Conservation (phyloP, 176 grass and related monocot genomes). For the Raddia guianensis region DNA sequence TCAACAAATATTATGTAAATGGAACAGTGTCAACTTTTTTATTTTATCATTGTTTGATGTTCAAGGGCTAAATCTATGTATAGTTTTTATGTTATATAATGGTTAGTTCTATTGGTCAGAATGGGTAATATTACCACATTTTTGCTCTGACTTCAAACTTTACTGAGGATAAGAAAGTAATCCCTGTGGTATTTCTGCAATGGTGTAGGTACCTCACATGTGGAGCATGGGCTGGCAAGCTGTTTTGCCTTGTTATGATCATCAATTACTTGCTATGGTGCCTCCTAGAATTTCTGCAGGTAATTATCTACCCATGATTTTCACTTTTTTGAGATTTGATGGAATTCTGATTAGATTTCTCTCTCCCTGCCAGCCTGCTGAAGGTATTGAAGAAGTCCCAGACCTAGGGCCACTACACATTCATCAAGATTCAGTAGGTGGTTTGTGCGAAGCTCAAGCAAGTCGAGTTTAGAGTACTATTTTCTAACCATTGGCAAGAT, state of each 20-base stretch:
- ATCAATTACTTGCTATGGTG: slow-evolving; percentile 78
- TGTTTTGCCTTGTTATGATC: slow-evolving; percentile 88
- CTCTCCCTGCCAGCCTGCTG: slow-evolving; percentile 55
- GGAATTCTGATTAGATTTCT: not conserved
- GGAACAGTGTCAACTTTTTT: not conserved
- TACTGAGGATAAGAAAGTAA: not conserved
- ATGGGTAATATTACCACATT: not conserved
- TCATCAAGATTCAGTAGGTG: slow-evolving; percentile 28
- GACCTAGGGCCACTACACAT: slow-evolving; percentile 52
- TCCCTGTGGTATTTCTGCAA: slow-evolving; percentile 16
- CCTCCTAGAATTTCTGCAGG: slow-evolving; percentile 75
- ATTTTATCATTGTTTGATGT: not conserved
- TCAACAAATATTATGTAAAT: slow-evolving; percentile 11
- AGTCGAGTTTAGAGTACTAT: not conserved
- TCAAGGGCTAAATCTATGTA: not conserved
- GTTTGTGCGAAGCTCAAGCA: slow-evolving; percentile 24
- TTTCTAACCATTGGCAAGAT: not conserved
- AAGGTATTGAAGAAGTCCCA: slow-evolving; percentile 84
- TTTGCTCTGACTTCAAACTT: not conserved
- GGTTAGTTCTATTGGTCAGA: not conserved
- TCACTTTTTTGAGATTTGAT: slow-evolving; percentile 11
- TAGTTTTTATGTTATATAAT: slow-evolving; percentile 13
- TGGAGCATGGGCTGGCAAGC: slow-evolving; percentile 82
- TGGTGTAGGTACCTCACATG: slow-evolving; percentile 72
- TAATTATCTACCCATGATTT: slow-evolving; percentile 38